A percentile compares a stretch with the other conserved stretches of the same genome.
Conservation (phyloP, 495 filamentous ascomycete genomes). For the Terfezia boudieri region DNA sequence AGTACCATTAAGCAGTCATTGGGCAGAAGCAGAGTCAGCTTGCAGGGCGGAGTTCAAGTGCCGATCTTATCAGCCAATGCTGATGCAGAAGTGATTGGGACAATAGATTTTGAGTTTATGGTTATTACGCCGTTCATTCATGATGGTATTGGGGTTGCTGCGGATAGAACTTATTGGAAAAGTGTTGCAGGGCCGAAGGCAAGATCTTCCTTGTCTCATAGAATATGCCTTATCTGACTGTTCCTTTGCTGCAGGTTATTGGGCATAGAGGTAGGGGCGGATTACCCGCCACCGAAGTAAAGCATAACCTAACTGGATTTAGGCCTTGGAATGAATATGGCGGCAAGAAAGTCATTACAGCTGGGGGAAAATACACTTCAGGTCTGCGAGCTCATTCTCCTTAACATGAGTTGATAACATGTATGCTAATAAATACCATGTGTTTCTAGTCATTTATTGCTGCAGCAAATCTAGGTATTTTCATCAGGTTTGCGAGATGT, state of each 20-base stretch:
- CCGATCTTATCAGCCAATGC: conserved; percentile 57
- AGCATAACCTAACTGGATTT: conserved; percentile 11
- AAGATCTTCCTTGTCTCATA: not conserved
- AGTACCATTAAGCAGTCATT: conserved; percentile 61
- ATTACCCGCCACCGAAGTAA: not conserved
- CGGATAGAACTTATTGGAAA: conserved; percentile 89
- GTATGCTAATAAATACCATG: too few relatives aligned
- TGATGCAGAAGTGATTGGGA: conserved; percentile 75
- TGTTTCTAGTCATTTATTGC: conserved; percentile 61
- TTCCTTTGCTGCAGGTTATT: conserved; percentile 30
- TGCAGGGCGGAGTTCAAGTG: conserved; percentile 82
- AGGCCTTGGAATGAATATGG: conserved; percentile 70
- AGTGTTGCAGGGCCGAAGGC: conserved; percentile 54
- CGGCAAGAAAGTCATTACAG: conserved; percentile 62
- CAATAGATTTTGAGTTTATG: conserved; percentile 88
- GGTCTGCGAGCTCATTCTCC: conserved; percentile 7
- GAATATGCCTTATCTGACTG: not conserved
- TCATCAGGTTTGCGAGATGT: conserved; percentile 16
- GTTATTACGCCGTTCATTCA: conserved; percentile 88
- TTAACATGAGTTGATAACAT: too few relatives aligned
- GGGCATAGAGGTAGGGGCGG: conserved; percentile 43
- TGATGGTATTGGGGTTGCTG: conserved; percentile 75
- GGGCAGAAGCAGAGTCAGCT: conserved; percentile 51
- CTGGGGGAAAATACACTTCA: conserved; percentile 86
- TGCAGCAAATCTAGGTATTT: conserved; percentile 53